A percentile compares a stretch with the other conserved stretches of the same genome.
Evolutionary conservation across 192 early-diverging fungal species (phyloP).

Genomic region (Backusella circina): DNA sequence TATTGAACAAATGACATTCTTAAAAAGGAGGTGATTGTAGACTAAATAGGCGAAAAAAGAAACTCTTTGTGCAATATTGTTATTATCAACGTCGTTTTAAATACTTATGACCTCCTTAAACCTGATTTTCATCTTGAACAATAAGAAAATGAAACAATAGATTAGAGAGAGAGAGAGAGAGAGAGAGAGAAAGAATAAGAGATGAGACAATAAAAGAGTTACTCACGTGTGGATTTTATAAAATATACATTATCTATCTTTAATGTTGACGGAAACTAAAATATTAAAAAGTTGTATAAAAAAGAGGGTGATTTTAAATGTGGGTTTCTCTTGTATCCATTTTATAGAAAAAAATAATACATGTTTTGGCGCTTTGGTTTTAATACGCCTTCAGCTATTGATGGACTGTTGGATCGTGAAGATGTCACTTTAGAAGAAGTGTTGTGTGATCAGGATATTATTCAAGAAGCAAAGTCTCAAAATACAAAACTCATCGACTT

Average conservation of each 20-base stretch:
- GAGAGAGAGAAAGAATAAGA: neutral
- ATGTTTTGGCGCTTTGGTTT: conserved; percentile 97
- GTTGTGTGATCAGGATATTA: conserved; percentile 87
- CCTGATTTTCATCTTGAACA: neutral
- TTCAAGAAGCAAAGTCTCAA: conserved; percentile 93
- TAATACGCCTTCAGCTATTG: conserved; percentile 81
- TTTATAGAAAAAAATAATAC: neutral
- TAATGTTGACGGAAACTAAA: neutral
- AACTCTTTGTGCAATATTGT: neutral
- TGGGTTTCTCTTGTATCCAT: neutral
- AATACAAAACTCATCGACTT: conserved; percentile 89
- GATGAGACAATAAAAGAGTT: neutral
- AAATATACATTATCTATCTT: neutral
- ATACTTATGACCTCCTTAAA: neutral
- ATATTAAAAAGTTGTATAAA: neutral
- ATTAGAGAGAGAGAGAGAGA: neutral
- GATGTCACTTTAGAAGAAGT: conserved; percentile 88
- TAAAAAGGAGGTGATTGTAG: no score
- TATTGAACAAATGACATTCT: no score
- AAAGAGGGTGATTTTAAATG: neutral
- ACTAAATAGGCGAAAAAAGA: no score
- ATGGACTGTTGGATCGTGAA: conserved; percentile 88
- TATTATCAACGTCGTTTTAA: neutral
- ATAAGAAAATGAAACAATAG: neutral
- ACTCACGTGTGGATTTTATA: neutral